Conservation (phyloP, 495 filamentous ascomycete species). For the Viridothelium virens region DNA sequence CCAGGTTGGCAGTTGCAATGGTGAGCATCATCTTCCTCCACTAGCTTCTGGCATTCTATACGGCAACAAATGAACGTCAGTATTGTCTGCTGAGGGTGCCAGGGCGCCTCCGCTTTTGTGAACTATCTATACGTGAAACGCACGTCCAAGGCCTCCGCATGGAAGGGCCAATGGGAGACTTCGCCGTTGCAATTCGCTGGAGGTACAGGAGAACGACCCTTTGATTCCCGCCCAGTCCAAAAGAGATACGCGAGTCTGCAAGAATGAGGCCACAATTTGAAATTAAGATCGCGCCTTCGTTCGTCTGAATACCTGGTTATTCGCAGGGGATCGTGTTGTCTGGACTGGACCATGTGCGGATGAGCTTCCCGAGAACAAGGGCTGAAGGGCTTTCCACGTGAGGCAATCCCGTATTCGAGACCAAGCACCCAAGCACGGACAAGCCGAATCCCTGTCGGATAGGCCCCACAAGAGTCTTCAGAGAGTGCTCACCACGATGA, state of each 20-base stretch:
- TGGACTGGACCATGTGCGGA: neutral
- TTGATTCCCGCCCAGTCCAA: neutral
- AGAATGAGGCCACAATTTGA: neutral
- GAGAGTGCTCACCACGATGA: too few species aligned
- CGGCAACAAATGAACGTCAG: neutral
- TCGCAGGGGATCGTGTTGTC: neutral
- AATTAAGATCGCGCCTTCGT: neutral
- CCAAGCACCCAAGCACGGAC: neutral
- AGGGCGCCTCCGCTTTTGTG: neutral
- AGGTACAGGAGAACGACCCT: neutral
- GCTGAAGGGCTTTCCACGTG: neutral
- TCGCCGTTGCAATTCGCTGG: neutral
- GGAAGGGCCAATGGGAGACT: neutral
- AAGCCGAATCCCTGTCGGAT: neutral
- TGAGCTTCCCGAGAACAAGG: neutral
- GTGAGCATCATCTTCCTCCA: neutral
- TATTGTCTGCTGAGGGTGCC: neutral
- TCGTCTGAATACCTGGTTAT: neutral
- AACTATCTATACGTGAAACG: neutral
- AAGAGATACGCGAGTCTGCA: neutral
- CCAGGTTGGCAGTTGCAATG: neutral
- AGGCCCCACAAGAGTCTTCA: neutral
- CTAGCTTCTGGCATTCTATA: neutral
- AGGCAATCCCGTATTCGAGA: neutral
- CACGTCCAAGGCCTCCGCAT: neutral